phyloP scores from a whole-genome alignment of 345 rosid species.

The Brassica juncea region DNA sequence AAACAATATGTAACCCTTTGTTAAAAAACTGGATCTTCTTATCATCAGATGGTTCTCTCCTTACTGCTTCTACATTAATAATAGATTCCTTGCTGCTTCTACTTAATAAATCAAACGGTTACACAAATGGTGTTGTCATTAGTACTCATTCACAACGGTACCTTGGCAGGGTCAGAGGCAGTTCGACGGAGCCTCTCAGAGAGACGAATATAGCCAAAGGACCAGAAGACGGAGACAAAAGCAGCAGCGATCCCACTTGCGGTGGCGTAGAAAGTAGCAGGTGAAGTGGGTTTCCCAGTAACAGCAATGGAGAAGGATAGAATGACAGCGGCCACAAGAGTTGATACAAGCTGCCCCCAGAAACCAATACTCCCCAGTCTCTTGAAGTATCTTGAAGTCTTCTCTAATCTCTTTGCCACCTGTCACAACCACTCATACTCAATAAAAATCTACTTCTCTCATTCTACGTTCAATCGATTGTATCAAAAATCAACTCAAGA shows the following conservation, averaged over 20 bases:
- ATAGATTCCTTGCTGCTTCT: no score
- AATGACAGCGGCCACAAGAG: slow-evolving; percentile 84
- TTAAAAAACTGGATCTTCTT: no score
- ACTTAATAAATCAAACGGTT: neutral
- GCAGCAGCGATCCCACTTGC: slow-evolving; percentile 87
- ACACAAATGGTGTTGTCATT: no score
- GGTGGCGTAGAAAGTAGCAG: slow-evolving; percentile 85
- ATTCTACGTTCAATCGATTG: neutral
- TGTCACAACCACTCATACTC: slow-evolving; percentile 33
- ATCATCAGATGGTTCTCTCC: no score
- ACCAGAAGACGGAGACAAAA: slow-evolving; percentile 89
- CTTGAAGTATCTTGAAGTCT: slow-evolving; percentile 84
- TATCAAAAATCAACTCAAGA: no score
- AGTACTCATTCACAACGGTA: neutral
- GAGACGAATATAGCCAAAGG: slow-evolving; percentile 86
- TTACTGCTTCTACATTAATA: no score
- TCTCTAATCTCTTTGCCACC: slow-evolving; percentile 93
- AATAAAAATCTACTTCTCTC: no score
- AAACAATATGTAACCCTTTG: neutral
- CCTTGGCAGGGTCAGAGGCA: slow-evolving; percentile 87
- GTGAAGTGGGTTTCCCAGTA: slow-evolving; percentile 79
- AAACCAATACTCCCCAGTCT: slow-evolving; percentile 85
- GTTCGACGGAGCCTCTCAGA: slow-evolving; percentile 81
- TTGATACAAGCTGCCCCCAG: slow-evolving; percentile 92
- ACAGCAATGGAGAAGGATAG: slow-evolving; percentile 78